Conservation (phyloP, 1,284 basidiomycete genomes). For the Trametes pubescens region DNA sequence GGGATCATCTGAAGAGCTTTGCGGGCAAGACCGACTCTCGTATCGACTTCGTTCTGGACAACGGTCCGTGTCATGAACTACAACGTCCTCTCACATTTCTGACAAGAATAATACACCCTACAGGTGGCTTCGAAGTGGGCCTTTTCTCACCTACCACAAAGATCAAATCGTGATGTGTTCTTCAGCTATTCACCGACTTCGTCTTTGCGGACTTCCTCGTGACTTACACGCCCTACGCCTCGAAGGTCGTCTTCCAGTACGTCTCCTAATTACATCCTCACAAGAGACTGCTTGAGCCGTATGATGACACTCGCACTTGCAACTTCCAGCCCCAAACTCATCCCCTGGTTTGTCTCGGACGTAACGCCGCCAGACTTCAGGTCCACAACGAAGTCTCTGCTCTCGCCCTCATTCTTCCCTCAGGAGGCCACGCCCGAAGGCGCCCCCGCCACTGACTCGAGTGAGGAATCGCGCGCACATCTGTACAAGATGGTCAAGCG, state of each 20-base stretch:
- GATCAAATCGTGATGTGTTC: background rate
- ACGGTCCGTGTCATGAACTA: conserved; percentile 59
- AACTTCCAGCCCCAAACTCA: conserved; percentile 77
- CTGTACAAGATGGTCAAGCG: conserved; percentile 72
- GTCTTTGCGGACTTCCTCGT: conserved; percentile 95
- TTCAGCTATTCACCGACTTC: conserved; percentile 89
- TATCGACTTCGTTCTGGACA: conserved; percentile 93
- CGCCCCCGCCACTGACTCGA: conserved; percentile 21
- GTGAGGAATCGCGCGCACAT: conserved; percentile 44
- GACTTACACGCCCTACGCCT: conserved; percentile 85
- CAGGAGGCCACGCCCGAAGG: conserved; percentile 30
- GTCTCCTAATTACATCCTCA: conserved; percentile 39
- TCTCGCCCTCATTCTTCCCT: conserved; percentile 69
- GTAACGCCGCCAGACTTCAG: conserved; percentile 84
- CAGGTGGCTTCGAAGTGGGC: conserved; percentile 88
- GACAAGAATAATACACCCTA: background rate
- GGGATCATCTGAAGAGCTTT: conserved; percentile 74
- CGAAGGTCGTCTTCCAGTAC: conserved; percentile 89
- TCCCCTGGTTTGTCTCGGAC: conserved; percentile 95
- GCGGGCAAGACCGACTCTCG: conserved; percentile 54
- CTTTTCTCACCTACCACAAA: background rate
- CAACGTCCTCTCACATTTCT: background rate
- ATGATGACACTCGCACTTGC: background rate
- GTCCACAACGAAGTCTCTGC: conserved; percentile 57
- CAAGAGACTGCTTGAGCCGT: background rate